Conservation (phyloP, 1,284 basidiomycete genomes). For the Ganoderma sp. region DNA sequence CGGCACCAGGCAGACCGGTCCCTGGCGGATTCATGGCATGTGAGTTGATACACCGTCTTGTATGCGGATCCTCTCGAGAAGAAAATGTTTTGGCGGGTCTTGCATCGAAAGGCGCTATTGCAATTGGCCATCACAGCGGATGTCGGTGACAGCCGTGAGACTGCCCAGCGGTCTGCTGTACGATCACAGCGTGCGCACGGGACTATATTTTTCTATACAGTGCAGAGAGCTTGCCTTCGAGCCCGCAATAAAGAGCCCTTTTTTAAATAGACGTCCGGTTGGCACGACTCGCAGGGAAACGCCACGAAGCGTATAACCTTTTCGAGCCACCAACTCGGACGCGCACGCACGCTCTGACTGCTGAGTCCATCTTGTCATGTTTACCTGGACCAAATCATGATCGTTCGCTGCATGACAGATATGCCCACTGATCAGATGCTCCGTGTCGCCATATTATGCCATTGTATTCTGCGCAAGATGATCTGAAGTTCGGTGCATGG, state of each 20-base stretch:
- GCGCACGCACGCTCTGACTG: not conserved
- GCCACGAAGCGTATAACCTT: not conserved
- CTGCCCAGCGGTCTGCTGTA: not conserved
- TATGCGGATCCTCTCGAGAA: not conserved
- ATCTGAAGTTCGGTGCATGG: not conserved
- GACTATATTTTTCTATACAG: not conserved
- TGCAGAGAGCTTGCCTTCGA: not conserved
- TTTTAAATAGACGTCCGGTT: not conserved
- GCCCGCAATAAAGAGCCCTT: not conserved
- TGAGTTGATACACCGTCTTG: not conserved
- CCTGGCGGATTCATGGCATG: not conserved
- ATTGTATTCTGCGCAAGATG: too few relatives aligned
- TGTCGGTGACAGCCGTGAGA: not conserved
- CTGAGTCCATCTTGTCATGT: too few relatives aligned
- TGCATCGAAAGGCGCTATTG: not conserved
- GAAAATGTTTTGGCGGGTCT: not conserved
- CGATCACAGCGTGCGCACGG: not conserved
- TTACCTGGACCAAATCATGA: not conserved
- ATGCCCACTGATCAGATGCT: too few relatives aligned
- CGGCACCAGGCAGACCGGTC: not conserved
- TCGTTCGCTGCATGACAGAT: not conserved
- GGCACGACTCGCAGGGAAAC: not conserved
- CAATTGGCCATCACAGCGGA: not conserved
- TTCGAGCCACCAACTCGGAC: too few relatives aligned
- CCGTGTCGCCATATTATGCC: too few relatives aligned